These are phyloP conservation scores for Phytophthora ohioensis DNA, from an alignment of 352 stramenopile species.

Conservation along the genomic window DNA sequence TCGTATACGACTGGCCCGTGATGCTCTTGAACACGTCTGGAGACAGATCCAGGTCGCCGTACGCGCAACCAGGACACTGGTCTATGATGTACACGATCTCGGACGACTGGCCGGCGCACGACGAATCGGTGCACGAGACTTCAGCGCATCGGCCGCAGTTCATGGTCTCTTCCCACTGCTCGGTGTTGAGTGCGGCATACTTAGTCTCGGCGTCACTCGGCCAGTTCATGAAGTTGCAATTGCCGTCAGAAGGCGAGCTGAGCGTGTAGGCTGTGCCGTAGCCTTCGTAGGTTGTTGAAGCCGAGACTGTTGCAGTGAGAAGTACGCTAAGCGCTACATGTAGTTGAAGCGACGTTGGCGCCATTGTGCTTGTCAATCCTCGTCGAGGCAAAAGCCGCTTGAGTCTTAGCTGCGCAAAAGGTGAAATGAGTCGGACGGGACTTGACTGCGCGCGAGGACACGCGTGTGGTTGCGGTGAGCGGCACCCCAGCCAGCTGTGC, in stretches of 20 bases:
- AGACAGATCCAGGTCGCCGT: constrained; percentile 67
- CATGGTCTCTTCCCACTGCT: constrained; percentile 50
- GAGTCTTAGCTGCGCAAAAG: constrained; percentile 2
- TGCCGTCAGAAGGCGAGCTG: constrained; percentile 39
- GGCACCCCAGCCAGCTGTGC: constrained; percentile 26
- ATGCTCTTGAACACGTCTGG: constrained; percentile 66
- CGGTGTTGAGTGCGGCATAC: constrained; percentile 53
- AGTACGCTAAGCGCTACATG: not conserved
- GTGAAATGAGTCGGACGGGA: constrained; percentile 13
- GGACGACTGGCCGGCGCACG: constrained; percentile 46
- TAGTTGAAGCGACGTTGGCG: constrained; percentile 21
- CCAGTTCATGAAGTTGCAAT: constrained; percentile 59
- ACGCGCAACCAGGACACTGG: constrained; percentile 62
- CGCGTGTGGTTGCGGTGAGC: constrained; percentile 18
- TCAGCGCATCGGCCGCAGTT: constrained; percentile 60
- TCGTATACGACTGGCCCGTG: constrained; percentile 59
- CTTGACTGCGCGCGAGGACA: not conserved
- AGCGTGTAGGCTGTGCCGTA: constrained; percentile 45
- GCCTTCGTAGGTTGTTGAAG: constrained; percentile 15
- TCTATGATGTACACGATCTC: constrained; percentile 78
- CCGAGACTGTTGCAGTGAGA: constrained; percentile 8
- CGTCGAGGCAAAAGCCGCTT: not conserved
- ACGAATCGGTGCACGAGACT: constrained; percentile 60
- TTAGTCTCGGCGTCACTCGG: constrained; percentile 38
- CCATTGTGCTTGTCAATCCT: constrained; percentile 16